These are phyloP conservation scores for Apophysomyces variabilis DNA, from an alignment of 371 early-diverging fungal species.

Conservation along the genomic window DNA sequence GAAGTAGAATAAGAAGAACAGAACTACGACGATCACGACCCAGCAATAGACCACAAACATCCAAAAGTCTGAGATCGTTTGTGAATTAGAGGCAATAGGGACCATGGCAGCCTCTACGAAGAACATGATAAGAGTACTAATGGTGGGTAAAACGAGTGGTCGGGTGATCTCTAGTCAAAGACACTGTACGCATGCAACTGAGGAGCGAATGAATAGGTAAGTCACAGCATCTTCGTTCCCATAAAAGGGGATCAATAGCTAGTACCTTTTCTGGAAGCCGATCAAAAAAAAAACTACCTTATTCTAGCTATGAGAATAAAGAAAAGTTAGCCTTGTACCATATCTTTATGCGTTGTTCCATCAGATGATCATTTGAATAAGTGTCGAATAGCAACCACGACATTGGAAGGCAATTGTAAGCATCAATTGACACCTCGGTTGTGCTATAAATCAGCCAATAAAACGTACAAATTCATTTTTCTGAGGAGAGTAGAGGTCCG, in stretches of 20 bases:
- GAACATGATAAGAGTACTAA: conserved; percentile 5
- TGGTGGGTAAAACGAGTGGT: neutral
- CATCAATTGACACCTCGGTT: too few relatives aligned
- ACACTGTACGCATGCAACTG: neutral
- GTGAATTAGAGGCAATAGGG: conserved; percentile 24
- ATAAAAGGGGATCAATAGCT: neutral
- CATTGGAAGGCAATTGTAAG: too few relatives aligned
- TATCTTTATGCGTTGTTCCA: too few relatives aligned
- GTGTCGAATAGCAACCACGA: too few relatives aligned
- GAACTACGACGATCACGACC: conserved; percentile 70
- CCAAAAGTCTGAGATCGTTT: conserved; percentile 49
- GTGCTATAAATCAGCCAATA: too few relatives aligned
- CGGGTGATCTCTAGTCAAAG: conserved; percentile 7
- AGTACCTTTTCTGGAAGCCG: neutral
- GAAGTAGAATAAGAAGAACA: conserved; percentile 81
- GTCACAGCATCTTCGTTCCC: conserved; percentile 6
- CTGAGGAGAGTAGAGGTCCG: too few relatives aligned
- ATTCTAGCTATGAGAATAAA: neutral
- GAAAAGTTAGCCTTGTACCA: too few relatives aligned
- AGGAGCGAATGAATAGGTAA: neutral
- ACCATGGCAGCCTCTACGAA: conserved; percentile 8
- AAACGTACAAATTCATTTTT: too few relatives aligned
- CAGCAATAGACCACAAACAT: conserved; percentile 73
- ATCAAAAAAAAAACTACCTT: neutral
- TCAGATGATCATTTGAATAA: too few relatives aligned